phyloP scores from a whole-genome alignment of 2,329 filamentous ascomycete genomes.

The Penicillium sp. region DNA sequence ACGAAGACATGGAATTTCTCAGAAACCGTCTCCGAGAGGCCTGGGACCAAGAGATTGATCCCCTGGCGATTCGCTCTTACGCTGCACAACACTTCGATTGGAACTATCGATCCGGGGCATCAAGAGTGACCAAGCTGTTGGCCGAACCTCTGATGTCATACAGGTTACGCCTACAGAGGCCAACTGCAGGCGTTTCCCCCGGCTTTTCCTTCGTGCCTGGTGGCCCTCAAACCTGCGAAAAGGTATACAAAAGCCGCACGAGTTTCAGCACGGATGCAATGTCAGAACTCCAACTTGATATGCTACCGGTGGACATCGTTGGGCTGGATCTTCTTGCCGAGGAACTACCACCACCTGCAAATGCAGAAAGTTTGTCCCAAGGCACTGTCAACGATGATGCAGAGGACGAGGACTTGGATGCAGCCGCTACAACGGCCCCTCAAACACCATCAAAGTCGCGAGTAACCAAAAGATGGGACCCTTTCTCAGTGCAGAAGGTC shows the following conservation, averaged over 20 bases:
- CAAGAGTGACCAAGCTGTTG: constrained; percentile 80
- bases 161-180: constrained; percentile 48
- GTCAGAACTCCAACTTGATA: constrained; percentile 77
- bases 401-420: constrained; percentile 36
- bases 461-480: constrained; percentile 57
- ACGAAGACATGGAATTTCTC: constrained; percentile 58
- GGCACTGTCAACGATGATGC: constrained; percentile 26
- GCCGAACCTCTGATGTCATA: constrained; percentile 74
- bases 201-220: constrained; percentile 38
- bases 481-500: constrained; percentile 63
- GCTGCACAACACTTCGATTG: constrained; percentile 82
- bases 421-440: constrained; percentile 23
- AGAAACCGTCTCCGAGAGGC: constrained; percentile 49
- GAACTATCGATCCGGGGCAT: constrained; percentile 74
- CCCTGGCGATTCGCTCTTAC: constrained; percentile 70
- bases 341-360: constrained; percentile 60
- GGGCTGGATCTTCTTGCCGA: constrained; percentile 75
- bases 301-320: constrained; percentile 74
- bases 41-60: constrained; percentile 67
- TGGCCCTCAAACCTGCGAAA: constrained; percentile 60
- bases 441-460: constrained; percentile 28
- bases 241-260: constrained; percentile 66
- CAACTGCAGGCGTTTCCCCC: constrained; percentile 37
- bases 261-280: constrained; percentile 75
- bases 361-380: constrained; percentile 26